Conservation (phyloP, 2,329 filamentous ascomycete species). For the Ambrosiella beaveri region DNA sequence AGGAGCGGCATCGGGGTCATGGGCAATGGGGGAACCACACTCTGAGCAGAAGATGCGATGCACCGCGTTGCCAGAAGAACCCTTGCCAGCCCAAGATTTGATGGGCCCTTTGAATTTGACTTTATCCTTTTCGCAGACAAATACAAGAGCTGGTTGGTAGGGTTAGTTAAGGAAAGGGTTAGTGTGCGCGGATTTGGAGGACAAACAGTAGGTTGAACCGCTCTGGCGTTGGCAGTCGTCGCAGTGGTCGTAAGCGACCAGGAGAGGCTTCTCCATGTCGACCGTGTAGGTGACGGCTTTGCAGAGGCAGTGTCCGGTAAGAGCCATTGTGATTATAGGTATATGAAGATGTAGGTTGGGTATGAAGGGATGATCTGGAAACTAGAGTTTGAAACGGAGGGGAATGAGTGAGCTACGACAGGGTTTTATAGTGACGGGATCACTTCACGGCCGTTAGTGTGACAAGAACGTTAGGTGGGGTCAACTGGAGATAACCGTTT, state of each 20-base stretch:
- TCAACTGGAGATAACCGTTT: too few relatives aligned
- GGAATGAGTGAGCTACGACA: constrained; percentile 1
- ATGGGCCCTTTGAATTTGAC: constrained; percentile 43
- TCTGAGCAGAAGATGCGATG: constrained; percentile 54
- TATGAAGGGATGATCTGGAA: neutral
- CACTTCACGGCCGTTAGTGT: too few relatives aligned
- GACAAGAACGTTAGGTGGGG: too few relatives aligned
- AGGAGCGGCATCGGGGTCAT: constrained; percentile 53
- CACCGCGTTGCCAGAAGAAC: constrained; percentile 43
- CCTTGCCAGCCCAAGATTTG: constrained; percentile 46
- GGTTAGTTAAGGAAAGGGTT: neutral
- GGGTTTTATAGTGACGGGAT: constrained; percentile 7
- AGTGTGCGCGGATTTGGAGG: neutral
- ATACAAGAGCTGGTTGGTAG: constrained; percentile 37
- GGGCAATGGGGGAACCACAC: constrained; percentile 52
- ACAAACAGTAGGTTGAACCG: constrained; percentile 50
- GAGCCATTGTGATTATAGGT: constrained; percentile 32
- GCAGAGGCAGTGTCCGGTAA: constrained; percentile 55
- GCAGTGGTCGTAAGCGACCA: constrained; percentile 53
- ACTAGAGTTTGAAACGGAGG: neutral
- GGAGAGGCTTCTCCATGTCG: constrained; percentile 31
- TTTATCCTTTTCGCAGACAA: constrained; percentile 48
- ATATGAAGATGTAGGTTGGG: neutral
- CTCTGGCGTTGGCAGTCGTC: constrained; percentile 56
- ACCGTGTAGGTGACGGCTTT: constrained; percentile 52